Evolutionary conservation across 2,329 filamentous ascomycete genomes (phyloP), one percentile per base, ranked within the genome.

Genomic region (Talaromyces sp.): DNA sequence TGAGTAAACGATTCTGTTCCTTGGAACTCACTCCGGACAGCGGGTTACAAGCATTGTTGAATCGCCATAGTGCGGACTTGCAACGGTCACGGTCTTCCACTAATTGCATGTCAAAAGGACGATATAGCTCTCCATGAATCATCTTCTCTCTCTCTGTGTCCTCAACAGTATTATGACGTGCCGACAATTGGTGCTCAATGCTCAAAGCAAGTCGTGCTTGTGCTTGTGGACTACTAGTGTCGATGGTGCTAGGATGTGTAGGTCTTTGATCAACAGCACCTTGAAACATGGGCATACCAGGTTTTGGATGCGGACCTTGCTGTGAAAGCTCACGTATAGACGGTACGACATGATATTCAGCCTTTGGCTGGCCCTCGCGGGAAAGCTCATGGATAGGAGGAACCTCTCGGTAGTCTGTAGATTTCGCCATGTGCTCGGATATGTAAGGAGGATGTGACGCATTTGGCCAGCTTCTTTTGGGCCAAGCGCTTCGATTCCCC

Each of bases 121-220:
- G 88, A 76, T 92, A 98, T n/a, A 86, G 83, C 44, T 90, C 84
- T 12, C 91, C 91, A 35, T 83, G 82, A 16, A 96, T 80, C 93
- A 98, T 98, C 73, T 95, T 92, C 64, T 96, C 90, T 76, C 95
- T 95, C 72, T 96, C 91, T 1, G 87, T 89, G 44, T 80, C 78
- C 37, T 79, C 77, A 35, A 64, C 82, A 78, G 69, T 71, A 69
- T 68, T 77, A 68, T 67, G 69, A 60, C 75, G 75, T 40, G 74
- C 70, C 12, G 75, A 74, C 14, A 78, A 57, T 61, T 78, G 76
- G 54, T 76, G 74, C 48, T 78, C 76, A 61, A 78, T 77, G 59
- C 69, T 77, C 14, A 79, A 69, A n/a, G 76, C 76, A 70, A 78
- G 75, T 40, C 77, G 72, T 25, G 78, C 78, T 55, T 79, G 76